Base-by-base conservation (phyloP, 768 basidiomycete species). In the Pulveroboletus sp. region DNA sequence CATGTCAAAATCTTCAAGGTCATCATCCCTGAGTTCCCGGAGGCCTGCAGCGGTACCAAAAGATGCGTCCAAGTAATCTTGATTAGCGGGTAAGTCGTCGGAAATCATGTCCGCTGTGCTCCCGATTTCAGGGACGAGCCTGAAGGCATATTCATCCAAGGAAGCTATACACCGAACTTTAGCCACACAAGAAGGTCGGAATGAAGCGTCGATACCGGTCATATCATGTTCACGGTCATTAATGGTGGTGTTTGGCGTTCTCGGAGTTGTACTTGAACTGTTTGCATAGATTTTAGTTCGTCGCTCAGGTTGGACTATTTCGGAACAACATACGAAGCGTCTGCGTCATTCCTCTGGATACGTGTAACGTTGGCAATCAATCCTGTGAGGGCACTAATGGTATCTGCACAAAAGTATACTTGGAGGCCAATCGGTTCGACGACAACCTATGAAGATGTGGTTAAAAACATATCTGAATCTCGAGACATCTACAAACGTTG, bases 11-110 rank as follows among this genome's bases (percentile, higher is more conserved):
- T 85, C 84, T 42, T 88, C 83, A 29, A 85, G 62, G 51, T 86
- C 86, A 39, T 89, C 86, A 47, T 88, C 87, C 26, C 75, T 74
- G 43, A 87, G 74, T 62, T 83, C 86, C 43, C 81, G 77, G 16
- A 91, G 70, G 13, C 90, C 90, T 5, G 83, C 86, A 16, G 89
- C 83, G 20, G 87, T 71, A 34, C 86, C 84, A 55, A 90, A 89
- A 4, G 89, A 86, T 45, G 79, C 81, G 55, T 93, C 90, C 39
- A 98, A 74, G 61, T 94, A 98, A 61, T 93, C 89, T 40, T 76
- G 70, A 64, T 98, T 95, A 19, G 77, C 86, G 0, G 95, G 95
- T 9, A 98, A 72, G 64, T 98, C 93, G 59, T 98, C 95, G 27
- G 76, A 73, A 49, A 98, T 85, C 82, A 96, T 83, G 67, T 97